These are phyloP conservation scores for Alternaria infectoria DNA, from an alignment of 2,329 filamentous ascomycete species.

Conservation along the genomic window DNA sequence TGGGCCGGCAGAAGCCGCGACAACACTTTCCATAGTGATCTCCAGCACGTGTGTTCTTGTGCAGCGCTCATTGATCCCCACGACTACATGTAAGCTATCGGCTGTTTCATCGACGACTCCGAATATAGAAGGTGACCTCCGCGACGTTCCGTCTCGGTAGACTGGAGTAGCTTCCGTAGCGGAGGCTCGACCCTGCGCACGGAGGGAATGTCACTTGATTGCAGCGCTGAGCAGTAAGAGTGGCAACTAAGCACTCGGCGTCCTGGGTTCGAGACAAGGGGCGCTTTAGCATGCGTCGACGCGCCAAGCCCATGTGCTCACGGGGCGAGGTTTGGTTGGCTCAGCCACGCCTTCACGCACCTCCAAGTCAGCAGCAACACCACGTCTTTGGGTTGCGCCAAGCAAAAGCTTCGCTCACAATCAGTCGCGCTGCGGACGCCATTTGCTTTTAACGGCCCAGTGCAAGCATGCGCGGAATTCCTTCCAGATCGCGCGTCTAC, in stretches of 20 bases:
- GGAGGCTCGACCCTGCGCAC: slow-evolving; percentile 10
- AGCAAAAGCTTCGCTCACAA: slow-evolving; percentile 19
- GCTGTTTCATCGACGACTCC: background rate
- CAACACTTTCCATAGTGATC: background rate
- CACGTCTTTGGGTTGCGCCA: slow-evolving; percentile 10
- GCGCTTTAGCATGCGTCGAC: background rate
- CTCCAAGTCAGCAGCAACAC: slow-evolving; percentile 10
- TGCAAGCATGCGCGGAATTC: slow-evolving; percentile 21
- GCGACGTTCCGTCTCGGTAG: slow-evolving; percentile 3
- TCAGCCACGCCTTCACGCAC: background rate
- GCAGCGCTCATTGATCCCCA: slow-evolving; percentile 10
- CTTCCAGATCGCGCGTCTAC: slow-evolving; percentile 22
- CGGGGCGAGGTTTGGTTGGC: slow-evolving; percentile 13
- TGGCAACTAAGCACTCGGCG: slow-evolving; percentile 11
- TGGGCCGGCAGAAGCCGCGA: background rate
- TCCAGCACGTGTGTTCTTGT: slow-evolving; percentile 13
- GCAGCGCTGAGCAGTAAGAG: background rate
- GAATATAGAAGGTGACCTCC: slow-evolving; percentile 20
- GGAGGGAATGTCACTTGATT: slow-evolving; percentile 2
- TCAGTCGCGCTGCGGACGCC: slow-evolving; percentile 6
- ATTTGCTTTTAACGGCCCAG: slow-evolving; percentile 23
- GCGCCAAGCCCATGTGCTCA: slow-evolving; percentile 11
- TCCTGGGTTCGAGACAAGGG: slow-evolving; percentile 14
- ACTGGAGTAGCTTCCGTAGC: slow-evolving; percentile 3
- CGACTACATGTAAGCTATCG: background rate